A percentile compares a stretch with the other conserved stretches of the same genome.
These are phyloP conservation scores for Metschnikowia baotianmanensis DNA, from an alignment of 805 yeast genomes.

Conservation along the genomic window DNA sequence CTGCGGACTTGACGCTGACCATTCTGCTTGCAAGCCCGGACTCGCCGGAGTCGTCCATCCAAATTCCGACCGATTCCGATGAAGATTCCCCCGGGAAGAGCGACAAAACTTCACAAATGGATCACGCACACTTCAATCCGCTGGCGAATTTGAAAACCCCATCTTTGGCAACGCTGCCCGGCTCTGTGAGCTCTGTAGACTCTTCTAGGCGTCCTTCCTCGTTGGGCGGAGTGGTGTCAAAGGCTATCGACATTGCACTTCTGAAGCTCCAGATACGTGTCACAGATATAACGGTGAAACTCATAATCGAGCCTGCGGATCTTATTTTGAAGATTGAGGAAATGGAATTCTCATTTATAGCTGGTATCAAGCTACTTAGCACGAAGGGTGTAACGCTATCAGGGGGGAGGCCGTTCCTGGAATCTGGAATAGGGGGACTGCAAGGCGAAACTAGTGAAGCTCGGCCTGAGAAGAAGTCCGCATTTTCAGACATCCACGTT, in stretches of 20 bases:
- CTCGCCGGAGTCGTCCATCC: neutral
- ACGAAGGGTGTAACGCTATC: conserved; percentile 40
- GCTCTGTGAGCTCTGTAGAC: neutral
- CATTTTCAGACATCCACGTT: no score
- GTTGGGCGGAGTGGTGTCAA: conserved; percentile 55
- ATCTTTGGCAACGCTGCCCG: conserved; percentile 13
- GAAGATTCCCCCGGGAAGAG: neutral
- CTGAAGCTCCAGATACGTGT: conserved; percentile 57
- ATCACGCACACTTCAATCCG: neutral
- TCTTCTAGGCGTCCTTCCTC: conserved; percentile 29
- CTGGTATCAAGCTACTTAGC: conserved; percentile 45
- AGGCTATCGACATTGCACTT: conserved; percentile 65
- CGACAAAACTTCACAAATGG: neutral
- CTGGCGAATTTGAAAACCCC: conserved; percentile 12
- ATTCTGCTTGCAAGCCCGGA: conserved; percentile 34
- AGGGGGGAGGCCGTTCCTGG: conserved; percentile 40
- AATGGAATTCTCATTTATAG: conserved; percentile 37
- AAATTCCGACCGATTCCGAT: neutral
- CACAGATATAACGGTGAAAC: conserved; percentile 43
- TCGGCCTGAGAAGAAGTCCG: neutral
- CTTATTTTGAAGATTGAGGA: conserved; percentile 31
- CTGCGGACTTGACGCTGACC: conserved; percentile 69
- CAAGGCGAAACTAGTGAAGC: neutral
- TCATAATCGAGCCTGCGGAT: conserved; percentile 47
- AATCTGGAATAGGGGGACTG: conserved; percentile 25